Base-by-base conservation (phyloP, 1,139 yeast genomes). In the Yamadazyma trypodendri region DNA sequence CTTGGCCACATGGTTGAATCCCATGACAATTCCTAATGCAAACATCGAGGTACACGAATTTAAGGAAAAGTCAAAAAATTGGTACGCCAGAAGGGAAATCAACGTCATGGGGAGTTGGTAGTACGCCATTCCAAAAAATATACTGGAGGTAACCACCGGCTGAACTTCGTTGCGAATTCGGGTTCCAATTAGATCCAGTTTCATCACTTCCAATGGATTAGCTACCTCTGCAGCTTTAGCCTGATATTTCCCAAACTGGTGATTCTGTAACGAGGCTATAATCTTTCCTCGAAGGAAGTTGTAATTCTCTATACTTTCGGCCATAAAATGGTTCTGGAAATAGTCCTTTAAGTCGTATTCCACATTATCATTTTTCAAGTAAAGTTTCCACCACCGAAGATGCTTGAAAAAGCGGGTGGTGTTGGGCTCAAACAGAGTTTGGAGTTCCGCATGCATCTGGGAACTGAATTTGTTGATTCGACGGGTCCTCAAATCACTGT, bases 301-400 rank as follows among this genome's bases (percentile, higher is more conserved):
- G 45, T 62, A 71, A 23, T 55, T 51, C 38, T 68, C 75, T 18
- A 70, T 68, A 42, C 73, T 66, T 28, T 58, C 45, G 39, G 50
- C 55, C 75, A 72, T 68, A 46, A 69, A 71, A 24, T 61, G 51
- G 6, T 45, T 36, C 34, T 46, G 55, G 39, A 71, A 63, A 42
- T 48, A 69, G 40, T 71, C 76, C 40, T 68, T 70, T 32, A 71
- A 51, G 36, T 63, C 68, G 42, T 71, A 71, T 50, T 70, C 75
- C 12, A 72, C 70, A 43, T 71, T 70, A 42, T 72, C 77, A 43
- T 71, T 71, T 35, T 60, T 63, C 41, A 56, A 59, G 48, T 72
- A 72, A 14, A 72, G 53, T 43, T 60, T 68, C 72, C 74, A 71
- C 77, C 77, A 72, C 21, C 52, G 49, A 31, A 72, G 57, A 15